Conservation (phyloP, 2,329 filamentous ascomycete genomes). For the Chaetomium sp. region DNA sequence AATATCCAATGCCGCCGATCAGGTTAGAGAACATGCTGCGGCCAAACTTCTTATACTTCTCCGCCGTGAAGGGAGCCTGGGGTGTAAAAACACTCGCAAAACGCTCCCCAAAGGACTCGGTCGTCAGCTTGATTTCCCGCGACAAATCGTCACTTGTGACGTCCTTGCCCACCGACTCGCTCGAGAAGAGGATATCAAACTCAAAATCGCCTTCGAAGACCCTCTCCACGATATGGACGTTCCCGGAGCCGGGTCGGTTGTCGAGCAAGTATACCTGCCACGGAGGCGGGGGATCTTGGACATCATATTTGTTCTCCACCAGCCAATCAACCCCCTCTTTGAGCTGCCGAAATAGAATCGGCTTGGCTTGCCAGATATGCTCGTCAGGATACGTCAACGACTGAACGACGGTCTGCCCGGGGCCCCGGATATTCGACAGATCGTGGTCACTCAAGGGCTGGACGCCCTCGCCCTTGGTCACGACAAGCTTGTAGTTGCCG, state of each 20-base stretch:
- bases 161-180: slow-evolving; percentile 56
- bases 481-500: slow-evolving; percentile 70
- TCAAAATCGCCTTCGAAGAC: slow-evolving; percentile 84
- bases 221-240: slow-evolving; percentile 85
- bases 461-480: slow-evolving; percentile 63
- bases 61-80: slow-evolving; percentile 65
- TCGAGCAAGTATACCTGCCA: slow-evolving; percentile 77
- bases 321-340: slow-evolving; percentile 45
- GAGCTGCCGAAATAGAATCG: slow-evolving; percentile 46
- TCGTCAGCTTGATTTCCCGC: slow-evolving; percentile 59
- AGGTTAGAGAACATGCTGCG: slow-evolving; percentile 92
- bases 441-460: slow-evolving; percentile 60
- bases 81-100: slow-evolving; percentile 69
- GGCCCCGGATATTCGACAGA: slow-evolving; percentile 59
- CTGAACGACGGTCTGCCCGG: slow-evolving; percentile 69
- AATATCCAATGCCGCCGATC: slow-evolving; percentile 90
- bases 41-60: slow-evolving; percentile 71
- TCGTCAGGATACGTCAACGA: slow-evolving; percentile 60
- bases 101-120: slow-evolving; percentile 63
- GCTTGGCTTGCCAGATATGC: slow-evolving; percentile 60
- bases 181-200: slow-evolving; percentile 89
- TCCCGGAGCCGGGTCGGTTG: slow-evolving; percentile 64
- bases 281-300: slow-evolving; percentile 67
- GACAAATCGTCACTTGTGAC: slow-evolving; percentile 59
- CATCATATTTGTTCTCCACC: slow-evolving; percentile 39